These are phyloP conservation scores for Malbranchea zuffiana DNA, from an alignment of 2,329 filamentous ascomycete genomes.

Conservation along the genomic window DNA sequence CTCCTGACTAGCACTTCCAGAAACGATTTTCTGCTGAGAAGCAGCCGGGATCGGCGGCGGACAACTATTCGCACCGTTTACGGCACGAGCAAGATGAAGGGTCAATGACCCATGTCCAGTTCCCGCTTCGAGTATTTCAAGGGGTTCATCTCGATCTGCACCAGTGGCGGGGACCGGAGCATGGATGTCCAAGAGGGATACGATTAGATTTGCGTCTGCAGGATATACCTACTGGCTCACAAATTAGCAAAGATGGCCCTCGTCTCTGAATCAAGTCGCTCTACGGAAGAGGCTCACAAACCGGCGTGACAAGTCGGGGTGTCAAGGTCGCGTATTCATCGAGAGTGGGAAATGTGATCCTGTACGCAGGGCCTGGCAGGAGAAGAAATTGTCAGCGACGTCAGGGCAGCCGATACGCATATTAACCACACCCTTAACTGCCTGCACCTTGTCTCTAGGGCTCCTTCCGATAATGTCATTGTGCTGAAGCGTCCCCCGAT, in stretches of 20 bases:
- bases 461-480: conserved; percentile 54
- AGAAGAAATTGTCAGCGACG: conserved; percentile 3
- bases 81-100: conserved; percentile 60
- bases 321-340: conserved; percentile 61
- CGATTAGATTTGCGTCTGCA: conserved; percentile 62
- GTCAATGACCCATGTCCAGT: conserved; percentile 77
- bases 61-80: conserved; percentile 59
- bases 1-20: conserved; percentile 5
- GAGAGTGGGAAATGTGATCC: conserved; percentile 55
- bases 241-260: conserved; percentile 15
- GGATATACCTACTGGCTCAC: conserved; percentile 52
- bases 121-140: conserved; percentile 74
- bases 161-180: conserved; percentile 34
- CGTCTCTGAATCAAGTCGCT: not conserved
- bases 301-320: conserved; percentile 63
- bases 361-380: conserved; percentile 36
- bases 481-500: conserved; percentile 31
- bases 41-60: conserved; percentile 35
- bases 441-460: conserved; percentile 48
- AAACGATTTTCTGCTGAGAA: conserved; percentile 25
- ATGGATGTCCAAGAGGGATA: conserved; percentile 65
- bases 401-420: not conserved
- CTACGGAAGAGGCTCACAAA: conserved; percentile 32
- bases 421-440: conserved; percentile 36
- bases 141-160: conserved; percentile 29